These are phyloP conservation scores for Triticum dicoccoides DNA, from an alignment of 176 grass and related monocot species.

Conservation along the genomic window DNA sequence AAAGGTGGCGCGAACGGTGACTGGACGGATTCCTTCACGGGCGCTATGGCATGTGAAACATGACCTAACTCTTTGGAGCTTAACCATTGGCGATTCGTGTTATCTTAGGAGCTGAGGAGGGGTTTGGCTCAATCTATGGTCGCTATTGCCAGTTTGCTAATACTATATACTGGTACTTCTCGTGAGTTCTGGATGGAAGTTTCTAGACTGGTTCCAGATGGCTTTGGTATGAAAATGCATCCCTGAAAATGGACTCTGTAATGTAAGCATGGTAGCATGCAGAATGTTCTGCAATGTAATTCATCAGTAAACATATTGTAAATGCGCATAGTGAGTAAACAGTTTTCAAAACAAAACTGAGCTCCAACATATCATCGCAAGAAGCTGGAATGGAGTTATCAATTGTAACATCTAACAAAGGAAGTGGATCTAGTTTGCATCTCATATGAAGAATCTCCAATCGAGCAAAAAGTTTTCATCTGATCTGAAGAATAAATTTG, in stretches of 20 bases:
- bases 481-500: too few species aligned
- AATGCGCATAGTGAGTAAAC: not conserved
- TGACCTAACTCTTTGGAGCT: conserved; percentile 65
- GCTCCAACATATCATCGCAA: not conserved
- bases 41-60: conserved; percentile 14
- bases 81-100: conserved; percentile 33
- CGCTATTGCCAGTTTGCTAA: conserved; percentile 10
- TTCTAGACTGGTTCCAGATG: not conserved
- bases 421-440: too few species aligned
- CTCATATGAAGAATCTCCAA: too few species aligned
- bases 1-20: conserved; percentile 30
- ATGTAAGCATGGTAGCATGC: too few species aligned
- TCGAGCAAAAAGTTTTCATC: too few species aligned
- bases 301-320: not conserved
- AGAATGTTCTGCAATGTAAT: not conserved
- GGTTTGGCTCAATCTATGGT: conserved; percentile 29
- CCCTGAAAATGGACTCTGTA: too few species aligned
- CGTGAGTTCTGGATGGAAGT: not conserved
- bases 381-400: too few species aligned
- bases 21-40: conserved; percentile 20
- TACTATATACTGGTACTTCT: not conserved
- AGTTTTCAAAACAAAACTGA: not conserved
- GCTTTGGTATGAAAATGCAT: not conserved
- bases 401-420: too few species aligned
- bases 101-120: conserved; percentile 20